Evolutionary conservation across 2,329 filamentous ascomycete genomes (phyloP), one percentile per base, ranked within the genome.

Genomic region (Colletotrichum spaethianum): DNA sequence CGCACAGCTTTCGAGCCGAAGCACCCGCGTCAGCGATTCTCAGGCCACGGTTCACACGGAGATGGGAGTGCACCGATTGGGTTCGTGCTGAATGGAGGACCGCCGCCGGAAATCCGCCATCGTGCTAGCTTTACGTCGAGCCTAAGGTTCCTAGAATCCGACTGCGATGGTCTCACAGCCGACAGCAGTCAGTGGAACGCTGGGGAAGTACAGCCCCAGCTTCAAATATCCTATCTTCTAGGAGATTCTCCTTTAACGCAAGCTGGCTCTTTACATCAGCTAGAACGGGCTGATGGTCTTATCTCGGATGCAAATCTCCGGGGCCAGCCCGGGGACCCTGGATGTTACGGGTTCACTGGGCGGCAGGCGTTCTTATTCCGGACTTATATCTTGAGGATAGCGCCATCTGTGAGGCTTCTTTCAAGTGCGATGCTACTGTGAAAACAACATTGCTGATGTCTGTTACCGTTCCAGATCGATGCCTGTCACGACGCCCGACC

Each of bases 401-500:
- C 70, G 7, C 66, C 65, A 3, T 70, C 66, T 12, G 70, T 72
- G 50, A 48, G 61, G 8, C 9, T 23, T 48, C 1, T 2, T n/a
- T 14, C 14, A 36, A 16, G 18, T 40, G 23, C 20, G 9, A 38
- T 48, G 5, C 4, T n/a, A 9, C n/a, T 12, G 26, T 9, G 23
- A n/a, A 6, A 31, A 3, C 4, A 36, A 1, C 14, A n/a, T 23
- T 2, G 26, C 26, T 61, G 18, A 59, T 36, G 18, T 23, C n/a
- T 18, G 20, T 23, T 3, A 18, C 44, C 44, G n/a, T 48, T 9
- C 26, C 11, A 70, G 67, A 70, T 70, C 23, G 67, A 70, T 28
- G 67, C 67, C 8, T 70, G 67, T 38, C 67, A 77, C n/a, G 75
- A 77, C 36, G 75, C 75, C 26, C 74, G 75, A 2, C 81, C 83